Conservation (phyloP, 2,329 filamentous ascomycete genomes). For the Diaporthe longicolla region DNA sequence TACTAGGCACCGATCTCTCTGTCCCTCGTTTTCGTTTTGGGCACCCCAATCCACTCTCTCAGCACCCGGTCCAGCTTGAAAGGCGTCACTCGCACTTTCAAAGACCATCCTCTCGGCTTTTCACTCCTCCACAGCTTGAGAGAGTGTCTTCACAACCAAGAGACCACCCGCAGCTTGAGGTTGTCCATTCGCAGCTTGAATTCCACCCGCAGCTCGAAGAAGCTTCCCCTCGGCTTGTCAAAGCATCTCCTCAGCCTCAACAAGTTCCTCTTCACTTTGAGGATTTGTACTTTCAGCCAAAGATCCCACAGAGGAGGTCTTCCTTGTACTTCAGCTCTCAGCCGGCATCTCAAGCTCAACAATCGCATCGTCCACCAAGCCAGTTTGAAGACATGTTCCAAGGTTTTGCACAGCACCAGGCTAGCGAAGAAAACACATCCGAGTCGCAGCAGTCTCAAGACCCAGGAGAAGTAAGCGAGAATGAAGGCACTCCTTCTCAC, state of each 20-base stretch:
- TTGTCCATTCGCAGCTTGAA: not conserved
- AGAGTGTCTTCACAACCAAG: not conserved
- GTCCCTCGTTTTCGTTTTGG: not conserved
- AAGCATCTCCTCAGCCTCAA: not conserved
- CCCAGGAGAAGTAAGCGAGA: not conserved
- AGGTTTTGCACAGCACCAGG: constrained; percentile 8
- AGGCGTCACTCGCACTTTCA: not conserved
- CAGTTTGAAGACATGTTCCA: constrained; percentile 26
- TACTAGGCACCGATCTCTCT: not conserved
- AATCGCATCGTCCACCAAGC: not conserved
- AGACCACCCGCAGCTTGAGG: not conserved
- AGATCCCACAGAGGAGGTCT: constrained; percentile 35
- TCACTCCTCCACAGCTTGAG: not conserved
- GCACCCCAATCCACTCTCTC: constrained; percentile 39
- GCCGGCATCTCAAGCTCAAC: not conserved
- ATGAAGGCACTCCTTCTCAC: not conserved
- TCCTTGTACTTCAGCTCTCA: constrained; percentile 34
- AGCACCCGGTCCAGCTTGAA: constrained; percentile 37
- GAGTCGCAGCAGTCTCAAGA: not conserved
- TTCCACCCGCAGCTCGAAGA: not conserved
- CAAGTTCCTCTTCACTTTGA: not conserved
- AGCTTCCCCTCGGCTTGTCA: not conserved
- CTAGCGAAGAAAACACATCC: not conserved
- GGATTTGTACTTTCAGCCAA: not conserved
- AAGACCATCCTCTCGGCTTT: not conserved